Evolutionary conservation across 306 rosid genomes (phyloP).

Genomic region (Fagus sylvatica): DNA sequence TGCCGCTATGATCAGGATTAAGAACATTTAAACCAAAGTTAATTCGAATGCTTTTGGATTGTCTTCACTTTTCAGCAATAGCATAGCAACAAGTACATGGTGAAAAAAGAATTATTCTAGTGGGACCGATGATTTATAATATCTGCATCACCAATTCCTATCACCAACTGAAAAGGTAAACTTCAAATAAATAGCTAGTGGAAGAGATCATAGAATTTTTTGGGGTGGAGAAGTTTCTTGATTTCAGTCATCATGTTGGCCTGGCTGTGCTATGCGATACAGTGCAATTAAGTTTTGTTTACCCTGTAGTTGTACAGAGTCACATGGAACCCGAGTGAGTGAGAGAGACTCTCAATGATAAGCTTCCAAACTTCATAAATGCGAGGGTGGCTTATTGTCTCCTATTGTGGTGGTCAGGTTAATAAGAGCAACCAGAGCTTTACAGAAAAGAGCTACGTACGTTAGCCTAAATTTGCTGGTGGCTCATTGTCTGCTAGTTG

Average conservation of each 20-base stretch:
- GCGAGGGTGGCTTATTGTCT: background rate
- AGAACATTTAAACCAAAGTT: too few species aligned
- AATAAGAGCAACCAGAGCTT: too few species aligned
- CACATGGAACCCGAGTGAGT: conserved; percentile 19
- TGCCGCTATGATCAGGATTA: too few species aligned
- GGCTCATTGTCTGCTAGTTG: background rate
- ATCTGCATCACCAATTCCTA: background rate
- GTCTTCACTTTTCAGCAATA: too few species aligned
- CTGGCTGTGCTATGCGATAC: background rate
- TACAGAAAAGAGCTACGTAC: too few species aligned
- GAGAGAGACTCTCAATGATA: background rate
- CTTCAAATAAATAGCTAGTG: background rate
- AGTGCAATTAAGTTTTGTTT: conserved; percentile 3
- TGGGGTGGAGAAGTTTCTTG: background rate
- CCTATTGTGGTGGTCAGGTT: too few species aligned
- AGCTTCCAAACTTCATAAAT: conserved; percentile 19
- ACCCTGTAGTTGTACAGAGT: background rate
- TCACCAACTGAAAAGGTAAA: background rate
- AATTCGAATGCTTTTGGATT: too few species aligned
- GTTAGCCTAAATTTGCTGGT: too few species aligned
- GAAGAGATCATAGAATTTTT: background rate
- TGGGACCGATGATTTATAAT: background rate
- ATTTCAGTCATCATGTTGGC: background rate
- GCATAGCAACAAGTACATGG: background rate
- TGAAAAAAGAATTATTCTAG: background rate